Conservation (phyloP, 129 eudicot species). For the Arctium minus region DNA sequence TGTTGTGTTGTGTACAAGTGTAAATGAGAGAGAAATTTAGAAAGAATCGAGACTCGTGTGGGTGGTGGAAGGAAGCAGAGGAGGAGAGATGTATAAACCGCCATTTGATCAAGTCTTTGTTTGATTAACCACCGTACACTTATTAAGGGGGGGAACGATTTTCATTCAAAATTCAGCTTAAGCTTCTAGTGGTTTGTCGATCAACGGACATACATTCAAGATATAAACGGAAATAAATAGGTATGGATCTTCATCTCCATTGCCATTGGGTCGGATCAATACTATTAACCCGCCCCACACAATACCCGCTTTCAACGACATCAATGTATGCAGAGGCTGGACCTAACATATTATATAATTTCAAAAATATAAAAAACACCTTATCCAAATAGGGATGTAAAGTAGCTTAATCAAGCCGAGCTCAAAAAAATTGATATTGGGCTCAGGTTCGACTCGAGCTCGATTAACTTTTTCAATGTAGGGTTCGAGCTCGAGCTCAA, state of each 20-base stretch:
- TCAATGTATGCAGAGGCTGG: too few relatives aligned
- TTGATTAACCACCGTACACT: constrained; percentile 3
- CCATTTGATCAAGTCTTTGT: constrained; percentile 26
- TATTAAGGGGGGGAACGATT: background rate
- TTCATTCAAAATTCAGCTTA: background rate
- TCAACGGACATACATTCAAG: background rate
- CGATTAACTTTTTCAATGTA: too few relatives aligned
- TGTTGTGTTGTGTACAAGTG: constrained; percentile 28
- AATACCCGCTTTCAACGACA: too few relatives aligned
- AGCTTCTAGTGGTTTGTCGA: background rate
- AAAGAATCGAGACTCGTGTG: constrained; percentile 26
- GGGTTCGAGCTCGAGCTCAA: too few relatives aligned
- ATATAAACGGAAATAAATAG: background rate
- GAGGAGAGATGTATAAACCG: constrained; percentile 14
- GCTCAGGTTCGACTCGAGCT: too few relatives aligned
- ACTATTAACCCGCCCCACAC: too few relatives aligned
- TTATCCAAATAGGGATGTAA: too few relatives aligned
- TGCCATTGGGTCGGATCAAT: background rate
- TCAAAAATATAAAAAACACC: too few relatives aligned
- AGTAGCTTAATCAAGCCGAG: too few relatives aligned
- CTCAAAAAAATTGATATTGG: too few relatives aligned
- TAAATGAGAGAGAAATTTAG: constrained; percentile 24
- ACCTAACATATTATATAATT: too few relatives aligned
- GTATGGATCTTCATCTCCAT: background rate
- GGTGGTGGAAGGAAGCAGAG: background rate